These are phyloP conservation scores for Xanthoconium stramineum DNA, from an alignment of 768 basidiomycete species.

Conservation along the genomic window DNA sequence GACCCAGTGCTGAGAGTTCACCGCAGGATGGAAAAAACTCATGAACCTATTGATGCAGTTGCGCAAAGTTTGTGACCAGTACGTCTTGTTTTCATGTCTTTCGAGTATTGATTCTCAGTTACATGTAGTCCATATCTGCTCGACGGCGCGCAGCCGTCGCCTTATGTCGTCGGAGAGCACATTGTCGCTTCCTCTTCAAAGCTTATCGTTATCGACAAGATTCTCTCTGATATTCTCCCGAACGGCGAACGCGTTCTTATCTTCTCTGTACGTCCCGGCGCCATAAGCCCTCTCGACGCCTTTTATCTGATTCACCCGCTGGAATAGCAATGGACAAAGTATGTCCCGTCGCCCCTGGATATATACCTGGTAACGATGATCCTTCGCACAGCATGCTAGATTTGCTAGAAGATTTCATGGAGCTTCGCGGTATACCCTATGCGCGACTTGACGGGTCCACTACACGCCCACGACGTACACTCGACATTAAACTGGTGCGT, in stretches of 20 bases:
- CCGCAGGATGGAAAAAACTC: slow-evolving; percentile 50
- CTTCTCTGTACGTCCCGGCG: slow-evolving; percentile 49
- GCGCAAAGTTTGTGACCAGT: slow-evolving; percentile 70
- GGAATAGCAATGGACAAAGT: slow-evolving; percentile 57
- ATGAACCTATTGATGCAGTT: slow-evolving; percentile 74
- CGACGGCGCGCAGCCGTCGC: slow-evolving; percentile 45
- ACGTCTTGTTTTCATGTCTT: slow-evolving; percentile 14
- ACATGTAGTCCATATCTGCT: slow-evolving; percentile 49
- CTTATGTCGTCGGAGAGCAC: slow-evolving; percentile 53
- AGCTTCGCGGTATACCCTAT: slow-evolving; percentile 53
- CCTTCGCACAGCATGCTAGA: slow-evolving; percentile 55
- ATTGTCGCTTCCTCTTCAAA: slow-evolving; percentile 56
- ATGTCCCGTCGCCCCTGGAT: background rate
- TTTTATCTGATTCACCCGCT: slow-evolving; percentile 11
- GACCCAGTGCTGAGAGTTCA: background rate
- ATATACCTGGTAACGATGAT: background rate
- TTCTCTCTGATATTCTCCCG: slow-evolving; percentile 52
- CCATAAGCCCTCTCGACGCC: background rate
- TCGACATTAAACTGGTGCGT: slow-evolving; percentile 57
- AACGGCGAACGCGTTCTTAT: slow-evolving; percentile 64
- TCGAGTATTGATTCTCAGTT: slow-evolving; percentile 2
- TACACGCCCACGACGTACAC: slow-evolving; percentile 47
- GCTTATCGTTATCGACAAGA: slow-evolving; percentile 54
- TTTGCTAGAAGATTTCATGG: slow-evolving; percentile 64
- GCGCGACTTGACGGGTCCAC: slow-evolving; percentile 60